These are phyloP conservation scores for Fusarium nurragi DNA, from an alignment of 2,329 filamentous ascomycete species.

Conservation along the genomic window DNA sequence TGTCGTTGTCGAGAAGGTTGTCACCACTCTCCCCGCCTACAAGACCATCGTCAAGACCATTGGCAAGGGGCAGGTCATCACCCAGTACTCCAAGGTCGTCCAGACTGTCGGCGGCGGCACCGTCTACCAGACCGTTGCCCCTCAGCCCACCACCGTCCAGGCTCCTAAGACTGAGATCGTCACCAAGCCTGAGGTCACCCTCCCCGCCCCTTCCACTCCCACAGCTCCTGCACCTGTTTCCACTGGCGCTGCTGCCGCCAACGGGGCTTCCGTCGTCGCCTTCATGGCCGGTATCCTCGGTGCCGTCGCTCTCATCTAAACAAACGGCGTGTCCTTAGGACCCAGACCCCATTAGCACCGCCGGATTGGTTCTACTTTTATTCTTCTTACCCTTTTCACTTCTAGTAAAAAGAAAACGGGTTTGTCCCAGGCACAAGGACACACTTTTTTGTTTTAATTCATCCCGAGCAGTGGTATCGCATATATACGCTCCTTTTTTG, in stretches of 20 bases:
- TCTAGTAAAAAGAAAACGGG: constrained; percentile 23
- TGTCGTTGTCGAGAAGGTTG: constrained; percentile 49
- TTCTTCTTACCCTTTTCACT: constrained; percentile 15
- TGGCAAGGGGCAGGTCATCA: constrained; percentile 34
- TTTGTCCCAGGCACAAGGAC: constrained; percentile 14
- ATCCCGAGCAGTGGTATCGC: constrained; percentile 11
- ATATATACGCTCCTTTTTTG: constrained; percentile 29
- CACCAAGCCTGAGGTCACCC: constrained; percentile 37
- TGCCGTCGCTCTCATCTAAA: constrained; percentile 51
- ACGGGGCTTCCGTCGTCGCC: constrained; percentile 49
- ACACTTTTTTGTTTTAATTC: constrained; percentile 26
- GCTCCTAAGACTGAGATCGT: constrained; percentile 40
- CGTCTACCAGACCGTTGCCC: constrained; percentile 44
- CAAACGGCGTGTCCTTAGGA: neutral
- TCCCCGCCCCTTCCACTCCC: constrained; percentile 35
- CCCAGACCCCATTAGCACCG: neutral
- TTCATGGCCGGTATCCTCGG: constrained; percentile 52
- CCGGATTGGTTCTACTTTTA: constrained; percentile 18
- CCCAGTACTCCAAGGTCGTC: constrained; percentile 42
- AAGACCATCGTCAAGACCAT: constrained; percentile 41
- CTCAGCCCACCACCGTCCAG: constrained; percentile 45
- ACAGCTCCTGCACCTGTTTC: constrained; percentile 41
- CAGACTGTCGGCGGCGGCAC: constrained; percentile 43
- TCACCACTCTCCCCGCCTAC: constrained; percentile 51
- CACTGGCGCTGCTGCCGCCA: constrained; percentile 45